A percentile compares a stretch with the other conserved stretches of the same genome.
phyloP scores from a whole-genome alignment of 768 basidiomycete genomes.

The Agaricus subrufescens region DNA sequence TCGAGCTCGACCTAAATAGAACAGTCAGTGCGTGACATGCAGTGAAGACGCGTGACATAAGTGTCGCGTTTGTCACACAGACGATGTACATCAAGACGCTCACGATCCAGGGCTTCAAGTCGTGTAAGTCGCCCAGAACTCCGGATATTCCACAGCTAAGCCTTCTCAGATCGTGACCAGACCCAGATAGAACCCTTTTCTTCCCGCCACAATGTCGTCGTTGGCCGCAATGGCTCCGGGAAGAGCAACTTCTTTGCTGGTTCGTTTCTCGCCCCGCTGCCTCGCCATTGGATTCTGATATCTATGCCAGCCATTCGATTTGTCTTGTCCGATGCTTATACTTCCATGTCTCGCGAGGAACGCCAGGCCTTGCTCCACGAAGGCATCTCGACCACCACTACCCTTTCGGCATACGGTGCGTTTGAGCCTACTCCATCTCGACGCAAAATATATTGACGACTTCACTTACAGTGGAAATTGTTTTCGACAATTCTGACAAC shows the following conservation, averaged over 20 bases:
- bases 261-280: constrained; percentile 26
- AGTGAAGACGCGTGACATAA: no score
- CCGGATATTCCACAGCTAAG: neutral
- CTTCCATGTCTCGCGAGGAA: constrained; percentile 91
- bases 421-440: constrained; percentile 4
- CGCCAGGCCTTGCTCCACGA: constrained; percentile 92
- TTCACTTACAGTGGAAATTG: constrained; percentile 70
- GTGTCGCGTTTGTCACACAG: neutral
- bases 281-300: neutral
- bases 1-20: no score
- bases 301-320: constrained; percentile 81
- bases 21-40: no score
- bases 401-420: constrained; percentile 86
- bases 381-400: constrained; percentile 82
- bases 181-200: constrained; percentile 94
- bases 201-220: constrained; percentile 91
- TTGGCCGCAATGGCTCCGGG: constrained; percentile 95
- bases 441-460: neutral
- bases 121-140: constrained; percentile 51
- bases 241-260: constrained; percentile 99
- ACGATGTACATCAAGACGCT: constrained; percentile 83
- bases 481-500: constrained; percentile 93
- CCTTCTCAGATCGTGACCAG: constrained; percentile 68
- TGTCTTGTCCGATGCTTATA: constrained; percentile 96
- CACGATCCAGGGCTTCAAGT: constrained; percentile 96